These are phyloP conservation scores for Kluyveromyces sp. DNA, from an alignment of 1,139 yeast species.

Conservation along the genomic window DNA sequence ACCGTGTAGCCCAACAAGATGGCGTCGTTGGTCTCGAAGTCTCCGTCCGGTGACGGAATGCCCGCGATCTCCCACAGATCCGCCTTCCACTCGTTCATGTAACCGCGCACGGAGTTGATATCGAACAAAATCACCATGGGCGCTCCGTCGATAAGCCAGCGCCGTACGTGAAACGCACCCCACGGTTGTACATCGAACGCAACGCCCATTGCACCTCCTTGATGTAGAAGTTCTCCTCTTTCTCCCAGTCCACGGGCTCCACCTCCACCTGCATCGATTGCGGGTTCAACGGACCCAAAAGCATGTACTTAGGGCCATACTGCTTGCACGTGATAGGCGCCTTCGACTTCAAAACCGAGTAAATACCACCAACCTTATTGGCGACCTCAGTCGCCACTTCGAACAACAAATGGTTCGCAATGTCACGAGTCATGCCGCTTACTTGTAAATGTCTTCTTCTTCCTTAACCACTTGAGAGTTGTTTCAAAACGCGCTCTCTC, in stretches of 20 bases:
- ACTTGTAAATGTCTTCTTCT: too few species aligned
- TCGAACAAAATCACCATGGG: constrained; percentile 89
- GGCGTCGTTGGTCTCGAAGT: constrained; percentile 84
- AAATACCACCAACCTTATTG: constrained; percentile 95
- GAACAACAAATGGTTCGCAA: constrained; percentile 75
- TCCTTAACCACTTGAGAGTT: background rate
- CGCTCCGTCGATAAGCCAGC: constrained; percentile 97
- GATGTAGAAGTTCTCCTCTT: constrained; percentile 40
- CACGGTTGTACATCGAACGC: constrained; percentile 62
- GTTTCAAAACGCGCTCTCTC: background rate
- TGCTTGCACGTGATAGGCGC: constrained; percentile 96
- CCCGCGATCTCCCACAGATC: constrained; percentile 90
- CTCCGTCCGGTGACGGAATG: constrained; percentile 88
- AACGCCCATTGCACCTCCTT: constrained; percentile 32
- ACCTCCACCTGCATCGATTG: constrained; percentile 86
- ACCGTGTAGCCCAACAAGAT: constrained; percentile 86
- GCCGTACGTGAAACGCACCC: constrained; percentile 75
- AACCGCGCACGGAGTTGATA: constrained; percentile 57
- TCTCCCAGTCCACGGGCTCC: constrained; percentile 66
- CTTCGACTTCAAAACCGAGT: constrained; percentile 90
- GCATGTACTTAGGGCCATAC: constrained; percentile 77
- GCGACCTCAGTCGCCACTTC: constrained; percentile 98
- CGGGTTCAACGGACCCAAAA: constrained; percentile 80
- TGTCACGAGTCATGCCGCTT: constrained; percentile 55
- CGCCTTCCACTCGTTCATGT: constrained; percentile 85